Percentiles rank a stretch among this genome's conserved stretches.
Conservation (phyloP, 1,139 yeast genomes). For the Suhomyces bribrorum region DNA sequence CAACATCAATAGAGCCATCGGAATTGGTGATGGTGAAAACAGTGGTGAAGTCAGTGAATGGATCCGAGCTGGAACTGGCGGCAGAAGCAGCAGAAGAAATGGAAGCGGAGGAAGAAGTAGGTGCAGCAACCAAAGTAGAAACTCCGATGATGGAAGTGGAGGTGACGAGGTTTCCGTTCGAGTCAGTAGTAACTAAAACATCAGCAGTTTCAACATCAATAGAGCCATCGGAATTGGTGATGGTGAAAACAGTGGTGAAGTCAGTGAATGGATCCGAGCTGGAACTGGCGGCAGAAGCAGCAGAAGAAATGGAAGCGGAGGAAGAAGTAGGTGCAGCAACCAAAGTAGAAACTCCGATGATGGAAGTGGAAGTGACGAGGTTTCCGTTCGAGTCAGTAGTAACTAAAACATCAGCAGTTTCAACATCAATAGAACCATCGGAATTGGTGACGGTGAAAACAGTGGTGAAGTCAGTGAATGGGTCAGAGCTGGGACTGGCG, state of each 20-base stretch:
- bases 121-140: too few relatives aligned
- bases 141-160: too few relatives aligned
- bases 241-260: background rate
- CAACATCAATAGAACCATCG: background rate
- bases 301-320: too few relatives aligned
- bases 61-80: background rate
- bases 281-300: too few relatives aligned
- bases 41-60: background rate
- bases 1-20: too few relatives aligned
- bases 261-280: background rate
- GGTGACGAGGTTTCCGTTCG: too few relatives aligned
- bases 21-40: conserved; percentile 2
- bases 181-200: too few relatives aligned
- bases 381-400: conserved; percentile 5
- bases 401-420: background rate
- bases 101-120: too few relatives aligned
- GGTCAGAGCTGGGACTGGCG: too few relatives aligned
- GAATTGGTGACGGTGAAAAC: background rate
- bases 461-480: background rate
- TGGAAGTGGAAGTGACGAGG: conserved; percentile 4
- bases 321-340: conserved; percentile 13
- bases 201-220: background rate
- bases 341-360: conserved; percentile 6
- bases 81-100: background rate
- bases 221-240: background rate